These are phyloP conservation scores for Pythium sp. DNA, from an alignment of 352 stramenopile species.

Conservation along the genomic window DNA sequence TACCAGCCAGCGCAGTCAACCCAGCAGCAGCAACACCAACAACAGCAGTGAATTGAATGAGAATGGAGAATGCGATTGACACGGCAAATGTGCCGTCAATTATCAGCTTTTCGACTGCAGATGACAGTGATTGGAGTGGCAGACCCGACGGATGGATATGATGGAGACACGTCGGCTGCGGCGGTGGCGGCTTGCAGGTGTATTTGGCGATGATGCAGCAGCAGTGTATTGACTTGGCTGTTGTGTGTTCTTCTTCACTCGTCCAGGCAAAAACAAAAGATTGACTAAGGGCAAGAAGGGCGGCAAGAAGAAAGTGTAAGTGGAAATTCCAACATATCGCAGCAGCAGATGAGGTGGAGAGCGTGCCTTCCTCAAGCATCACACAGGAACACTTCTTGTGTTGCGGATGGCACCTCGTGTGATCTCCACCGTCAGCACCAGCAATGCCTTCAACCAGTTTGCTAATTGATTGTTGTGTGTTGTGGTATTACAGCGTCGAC, in stretches of 20 bases:
- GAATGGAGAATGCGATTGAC: not conserved
- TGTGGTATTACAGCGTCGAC: conserved; percentile 82
- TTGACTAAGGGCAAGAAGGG: conserved; percentile 92
- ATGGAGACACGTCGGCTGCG: not conserved
- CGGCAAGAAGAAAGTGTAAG: conserved; percentile 91
- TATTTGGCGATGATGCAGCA: not conserved
- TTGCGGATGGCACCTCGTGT: not conserved
- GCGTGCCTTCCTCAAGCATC: not conserved
- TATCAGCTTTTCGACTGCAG: not conserved
- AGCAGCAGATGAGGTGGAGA: not conserved
- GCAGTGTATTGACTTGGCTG: conserved; percentile 2
- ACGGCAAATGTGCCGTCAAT: not conserved
- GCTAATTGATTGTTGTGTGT: conserved; percentile 13
- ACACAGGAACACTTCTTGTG: not conserved
- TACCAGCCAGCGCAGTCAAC: not conserved
- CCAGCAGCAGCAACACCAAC: conserved; percentile 17
- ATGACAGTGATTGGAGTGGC: not conserved
- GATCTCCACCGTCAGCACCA: not conserved
- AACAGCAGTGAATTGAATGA: not conserved
- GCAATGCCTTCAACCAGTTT: not conserved
- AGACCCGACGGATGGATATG: not conserved
- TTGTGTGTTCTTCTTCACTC: conserved; percentile 10
- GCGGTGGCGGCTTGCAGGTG: not conserved
- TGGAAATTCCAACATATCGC: conserved; percentile 7
- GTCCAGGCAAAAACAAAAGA: conserved; percentile 88